Base-by-base conservation (phyloP, 2,329 filamentous ascomycete species). In the Ramichloridium luteum region DNA sequence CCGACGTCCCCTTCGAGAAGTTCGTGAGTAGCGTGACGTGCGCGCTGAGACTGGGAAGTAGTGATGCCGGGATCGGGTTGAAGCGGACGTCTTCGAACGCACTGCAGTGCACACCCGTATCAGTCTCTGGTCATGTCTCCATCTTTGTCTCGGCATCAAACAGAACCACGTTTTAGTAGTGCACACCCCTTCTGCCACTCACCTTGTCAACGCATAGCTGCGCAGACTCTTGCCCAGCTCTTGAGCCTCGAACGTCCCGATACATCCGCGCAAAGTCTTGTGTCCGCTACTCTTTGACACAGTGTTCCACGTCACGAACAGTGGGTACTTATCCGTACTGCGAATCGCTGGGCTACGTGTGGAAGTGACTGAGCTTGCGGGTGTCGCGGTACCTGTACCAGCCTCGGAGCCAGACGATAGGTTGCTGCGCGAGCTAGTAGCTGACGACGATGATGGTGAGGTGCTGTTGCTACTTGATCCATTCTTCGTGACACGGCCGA, bases 241-340 rank as follows among this genome's bases (percentile, higher is more conserved):
- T 48, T 82, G 74, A 2, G 76, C 57, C 50, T 86, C 80, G 51
- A 96, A 98, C 2, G 88, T 98, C 45, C 90, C 90, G 53, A 98
- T 96, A 65, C 90, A 98, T 37, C 90, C 90, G 37, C 90, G 78
- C 25, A 98, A 71, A 14, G 70, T 71, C 53, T 77, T 76, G 42
- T 74, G 61, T 16, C 74, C 70, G 32, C 55, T 62, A n/a, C n/a
- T n/a, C 13, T 64, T 57, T 5, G 70, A 74, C 33, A 84, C 47
- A 0, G 73, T 83, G 61, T 94, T 93, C 86, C 88, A 96, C 5
- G 86, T 93, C 28, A 98, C 82, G 55, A 96, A 96, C 23, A 96
- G 69, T 1, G 88, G 88, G 40, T 77, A 74, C 25, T 49, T 42
- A 16, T 45, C 43, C 9, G 8, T n/a, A 8, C n/a, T n/a, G 8